Evolutionary conservation across 805 yeast species (phyloP).

Genomic region (Metschnikowia peoriensis): DNA sequence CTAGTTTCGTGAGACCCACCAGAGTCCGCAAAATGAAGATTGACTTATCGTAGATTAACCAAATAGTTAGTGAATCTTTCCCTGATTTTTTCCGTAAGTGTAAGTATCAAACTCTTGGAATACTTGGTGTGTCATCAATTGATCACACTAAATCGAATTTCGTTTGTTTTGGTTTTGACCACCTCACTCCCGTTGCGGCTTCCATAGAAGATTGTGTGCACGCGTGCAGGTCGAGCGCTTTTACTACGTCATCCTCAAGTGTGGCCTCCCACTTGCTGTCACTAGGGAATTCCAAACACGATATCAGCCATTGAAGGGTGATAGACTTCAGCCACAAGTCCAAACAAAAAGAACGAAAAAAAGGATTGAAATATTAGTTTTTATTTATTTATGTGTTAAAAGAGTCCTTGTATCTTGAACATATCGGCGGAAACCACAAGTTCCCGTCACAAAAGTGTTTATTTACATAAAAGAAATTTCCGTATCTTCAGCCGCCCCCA

Average conservation of each 20-base stretch:
- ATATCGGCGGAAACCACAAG: too few species aligned
- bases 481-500: conserved; percentile 7
- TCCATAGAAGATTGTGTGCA: neutral
- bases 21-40: too few species aligned
- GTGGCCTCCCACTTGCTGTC: conserved; percentile 4
- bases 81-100: neutral
- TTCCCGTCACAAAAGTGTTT: neutral
- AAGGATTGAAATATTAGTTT: too few species aligned
- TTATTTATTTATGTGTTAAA: too few species aligned
- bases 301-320: too few species aligned
- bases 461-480: neutral
- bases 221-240: conserved; percentile 2
- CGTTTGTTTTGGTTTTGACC: neutral
- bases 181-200: conserved; percentile 7
- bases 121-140: neutral
- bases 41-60: too few species aligned
- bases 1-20: neutral
- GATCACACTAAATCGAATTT: neutral
- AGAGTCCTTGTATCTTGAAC: too few species aligned
- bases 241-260: conserved; percentile 2
- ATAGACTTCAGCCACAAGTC: too few species aligned
- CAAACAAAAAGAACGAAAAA: too few species aligned
- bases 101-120: too few species aligned
- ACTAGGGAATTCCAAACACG: neutral
- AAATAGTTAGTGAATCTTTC: neutral